These are phyloP conservation scores for Hygrophila difformis DNA, from an alignment of 257 asterid genomes.

Conservation along the genomic window DNA sequence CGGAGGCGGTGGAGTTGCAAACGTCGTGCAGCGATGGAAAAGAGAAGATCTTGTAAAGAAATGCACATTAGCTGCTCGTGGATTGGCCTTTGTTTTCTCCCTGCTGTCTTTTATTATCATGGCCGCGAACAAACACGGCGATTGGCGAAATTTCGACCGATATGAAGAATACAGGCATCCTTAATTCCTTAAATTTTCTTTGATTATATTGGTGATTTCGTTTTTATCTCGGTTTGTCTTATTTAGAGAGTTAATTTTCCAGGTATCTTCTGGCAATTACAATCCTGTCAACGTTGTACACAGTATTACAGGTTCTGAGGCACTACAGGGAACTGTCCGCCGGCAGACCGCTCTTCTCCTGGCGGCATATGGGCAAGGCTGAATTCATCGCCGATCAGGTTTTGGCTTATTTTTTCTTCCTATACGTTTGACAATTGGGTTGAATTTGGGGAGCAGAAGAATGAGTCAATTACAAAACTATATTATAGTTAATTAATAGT, in stretches of 20 bases:
- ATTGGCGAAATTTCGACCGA: conserved; percentile 45
- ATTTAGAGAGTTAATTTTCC: background rate
- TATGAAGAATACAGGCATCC: conserved; percentile 66
- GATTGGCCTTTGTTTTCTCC: conserved; percentile 44
- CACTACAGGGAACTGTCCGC: conserved; percentile 38
- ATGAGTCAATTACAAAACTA: no score
- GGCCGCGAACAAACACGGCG: conserved; percentile 70
- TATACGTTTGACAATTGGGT: no score
- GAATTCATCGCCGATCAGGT: conserved; percentile 86
- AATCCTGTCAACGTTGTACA: conserved; percentile 53
- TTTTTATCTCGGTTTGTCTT: no score
- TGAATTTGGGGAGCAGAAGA: no score
- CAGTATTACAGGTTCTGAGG: conserved; percentile 42
- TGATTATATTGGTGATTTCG: background rate
- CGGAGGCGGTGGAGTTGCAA: background rate
- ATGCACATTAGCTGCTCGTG: conserved; percentile 35
- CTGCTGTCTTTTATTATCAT: conserved; percentile 58
- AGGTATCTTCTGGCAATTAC: conserved; percentile 65
- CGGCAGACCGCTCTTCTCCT: conserved; percentile 25
- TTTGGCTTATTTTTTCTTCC: background rate
- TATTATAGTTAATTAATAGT: no score
- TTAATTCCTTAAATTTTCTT: background rate
- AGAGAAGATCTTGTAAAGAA: conserved; percentile 46
- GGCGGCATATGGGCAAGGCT: conserved; percentile 20
- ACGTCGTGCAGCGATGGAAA: conserved; percentile 37